A percentile compares a stretch with the other conserved stretches of the same genome.
Conservation (phyloP, 805 yeast species). For the Kuraishia borneana region DNA sequence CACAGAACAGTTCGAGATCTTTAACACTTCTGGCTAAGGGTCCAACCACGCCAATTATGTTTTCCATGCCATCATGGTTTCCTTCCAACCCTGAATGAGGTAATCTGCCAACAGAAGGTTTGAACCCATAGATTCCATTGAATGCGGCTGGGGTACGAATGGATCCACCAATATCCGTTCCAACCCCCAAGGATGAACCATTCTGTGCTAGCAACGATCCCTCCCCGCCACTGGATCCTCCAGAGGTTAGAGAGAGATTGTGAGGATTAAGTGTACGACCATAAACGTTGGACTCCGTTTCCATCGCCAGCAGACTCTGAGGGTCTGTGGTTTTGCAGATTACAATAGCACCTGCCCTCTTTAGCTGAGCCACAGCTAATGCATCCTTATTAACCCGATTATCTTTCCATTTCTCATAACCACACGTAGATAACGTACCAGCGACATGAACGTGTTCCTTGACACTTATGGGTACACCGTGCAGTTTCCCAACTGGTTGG, state of each 20-base stretch:
- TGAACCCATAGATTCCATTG: slow-evolving; percentile 21
- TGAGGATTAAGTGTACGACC: slow-evolving; percentile 24
- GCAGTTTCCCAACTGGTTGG: slow-evolving; percentile 42
- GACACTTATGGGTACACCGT: slow-evolving; percentile 52
- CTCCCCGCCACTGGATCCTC: slow-evolving; percentile 37
- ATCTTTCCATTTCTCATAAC: slow-evolving; percentile 31
- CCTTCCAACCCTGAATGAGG: slow-evolving; percentile 29
- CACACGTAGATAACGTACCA: slow-evolving; percentile 40
- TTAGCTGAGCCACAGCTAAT: slow-evolving; percentile 39
- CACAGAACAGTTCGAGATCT: slow-evolving; percentile 38
- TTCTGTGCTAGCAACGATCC: slow-evolving; percentile 21
- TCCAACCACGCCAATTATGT: slow-evolving; percentile 21
- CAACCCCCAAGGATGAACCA: slow-evolving; percentile 23
- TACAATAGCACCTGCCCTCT: slow-evolving; percentile 36
- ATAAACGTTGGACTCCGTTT: slow-evolving; percentile 23
- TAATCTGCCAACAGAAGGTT: slow-evolving; percentile 22
- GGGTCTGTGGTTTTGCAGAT: slow-evolving; percentile 49
- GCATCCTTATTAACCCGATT: slow-evolving; percentile 44
- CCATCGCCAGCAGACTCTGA: slow-evolving; percentile 47
- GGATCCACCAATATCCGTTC: slow-evolving; percentile 28
- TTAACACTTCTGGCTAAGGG: slow-evolving; percentile 38
- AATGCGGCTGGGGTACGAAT: slow-evolving; percentile 21
- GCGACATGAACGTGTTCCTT: slow-evolving; percentile 47
- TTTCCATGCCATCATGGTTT: slow-evolving; percentile 16
- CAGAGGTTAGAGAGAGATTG: slow-evolving; percentile 24